Evolutionary conservation across 495 filamentous ascomycete species (phyloP).

Genomic region (Hypoxylon rickii): DNA sequence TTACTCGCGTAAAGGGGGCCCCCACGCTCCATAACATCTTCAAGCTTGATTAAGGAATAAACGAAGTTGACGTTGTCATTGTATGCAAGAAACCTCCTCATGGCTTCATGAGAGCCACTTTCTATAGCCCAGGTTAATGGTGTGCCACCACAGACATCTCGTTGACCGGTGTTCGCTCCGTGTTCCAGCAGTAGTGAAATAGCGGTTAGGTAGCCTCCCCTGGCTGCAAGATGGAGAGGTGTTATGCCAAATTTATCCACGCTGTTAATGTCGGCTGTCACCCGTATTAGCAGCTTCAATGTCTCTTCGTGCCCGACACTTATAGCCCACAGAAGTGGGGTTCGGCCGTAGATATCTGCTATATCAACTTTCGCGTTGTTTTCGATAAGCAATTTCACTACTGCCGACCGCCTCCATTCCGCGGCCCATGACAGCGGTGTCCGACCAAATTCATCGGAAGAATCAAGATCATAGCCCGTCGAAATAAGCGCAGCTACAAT

Average conservation of each 20-base stretch:
- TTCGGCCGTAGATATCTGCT: neutral
- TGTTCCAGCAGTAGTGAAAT: neutral
- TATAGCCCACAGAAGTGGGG: neutral
- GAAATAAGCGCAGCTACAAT: neutral
- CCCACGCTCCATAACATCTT: too few species aligned
- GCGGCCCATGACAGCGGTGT: slow-evolving; percentile 27
- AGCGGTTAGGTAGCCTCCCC: neutral
- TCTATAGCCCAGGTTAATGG: neutral
- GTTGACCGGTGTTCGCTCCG: neutral
- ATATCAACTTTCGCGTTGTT: slow-evolving; percentile 19
- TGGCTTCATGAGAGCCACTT: neutral
- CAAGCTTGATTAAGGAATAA: neutral
- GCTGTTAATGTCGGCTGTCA: neutral
- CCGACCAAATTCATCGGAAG: neutral
- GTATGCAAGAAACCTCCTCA: neutral
- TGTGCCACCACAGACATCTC: neutral
- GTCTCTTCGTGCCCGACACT: neutral
- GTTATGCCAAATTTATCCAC: neutral
- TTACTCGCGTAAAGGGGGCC: neutral
- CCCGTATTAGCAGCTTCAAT: neutral
- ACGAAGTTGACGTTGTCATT: neutral
- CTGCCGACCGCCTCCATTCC: neutral
- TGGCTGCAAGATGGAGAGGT: neutral
- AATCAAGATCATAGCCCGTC: neutral
- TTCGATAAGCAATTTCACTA: slow-evolving; percentile 20